Percentiles rank a stretch among this genome's conserved stretches.
Conservation (phyloP, 2,329 filamentous ascomycete species). For the Aspergillus aculeatinus region DNA sequence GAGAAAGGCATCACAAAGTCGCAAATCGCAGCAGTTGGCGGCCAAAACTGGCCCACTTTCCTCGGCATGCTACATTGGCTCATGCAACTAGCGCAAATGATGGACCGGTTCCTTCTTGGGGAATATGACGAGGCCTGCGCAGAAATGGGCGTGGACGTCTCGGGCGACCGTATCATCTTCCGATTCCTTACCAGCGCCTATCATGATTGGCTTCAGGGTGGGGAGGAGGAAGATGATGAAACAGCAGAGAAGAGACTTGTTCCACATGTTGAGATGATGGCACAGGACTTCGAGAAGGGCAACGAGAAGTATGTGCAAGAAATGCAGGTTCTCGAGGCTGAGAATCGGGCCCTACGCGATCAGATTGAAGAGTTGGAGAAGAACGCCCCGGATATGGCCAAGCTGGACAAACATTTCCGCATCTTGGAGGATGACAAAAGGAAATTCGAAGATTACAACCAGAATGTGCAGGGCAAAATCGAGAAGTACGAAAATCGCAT, state of each 20-base stretch:
- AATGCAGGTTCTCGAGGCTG: constrained; percentile 79
- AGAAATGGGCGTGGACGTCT: constrained; percentile 83
- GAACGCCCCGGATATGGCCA: constrained; percentile 75
- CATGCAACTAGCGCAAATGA: constrained; percentile 95
- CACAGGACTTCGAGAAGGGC: constrained; percentile 76
- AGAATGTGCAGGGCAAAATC: constrained; percentile 75
- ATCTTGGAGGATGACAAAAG: constrained; percentile 91
- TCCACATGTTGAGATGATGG: constrained; percentile 86
- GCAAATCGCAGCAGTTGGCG: constrained; percentile 89
- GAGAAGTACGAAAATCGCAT: constrained; percentile 84
- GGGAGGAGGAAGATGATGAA: constrained; percentile 84
- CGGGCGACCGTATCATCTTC: constrained; percentile 89
- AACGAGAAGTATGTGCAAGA: constrained; percentile 85
- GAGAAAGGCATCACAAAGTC: constrained; percentile 96
- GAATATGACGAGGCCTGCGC: constrained; percentile 87
- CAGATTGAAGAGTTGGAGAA: constrained; percentile 91
- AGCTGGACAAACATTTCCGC: constrained; percentile 84
- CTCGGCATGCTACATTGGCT: constrained; percentile 95
- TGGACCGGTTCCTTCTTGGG: constrained; percentile 75
- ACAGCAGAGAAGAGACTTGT: constrained; percentile 74
- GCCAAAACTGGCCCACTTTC: constrained; percentile 96
- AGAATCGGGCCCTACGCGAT: constrained; percentile 75
- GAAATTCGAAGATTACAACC: constrained; percentile 96
- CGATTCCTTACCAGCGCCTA: constrained; percentile 88
- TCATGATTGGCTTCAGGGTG: constrained; percentile 88